Base-by-base conservation (phyloP, 176 grass and related monocot species). In the Juncus effusus region DNA sequence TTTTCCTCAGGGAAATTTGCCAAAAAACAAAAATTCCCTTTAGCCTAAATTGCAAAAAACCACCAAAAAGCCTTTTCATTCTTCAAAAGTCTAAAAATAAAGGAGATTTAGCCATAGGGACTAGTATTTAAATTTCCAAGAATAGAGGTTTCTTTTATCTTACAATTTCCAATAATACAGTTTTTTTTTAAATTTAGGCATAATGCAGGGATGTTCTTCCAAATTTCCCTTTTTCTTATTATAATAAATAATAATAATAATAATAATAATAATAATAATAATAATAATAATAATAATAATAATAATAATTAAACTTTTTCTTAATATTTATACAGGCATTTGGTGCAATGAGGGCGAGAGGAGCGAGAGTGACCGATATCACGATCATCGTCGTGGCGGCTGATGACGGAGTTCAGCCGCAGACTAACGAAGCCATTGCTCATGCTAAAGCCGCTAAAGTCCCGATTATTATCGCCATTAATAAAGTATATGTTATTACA, bases 311-410 rank as follows among this genome's bases (percentile, higher is more conserved):
- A 73, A 54, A 60, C 13, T 62, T 54, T 62, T 41, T 47, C 28
- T 45, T 76, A 69, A 73, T 74, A 84, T 57, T 61, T 56, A 63
- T 40, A 53, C 70, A 96, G 93, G 93, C 93, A 9, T 97, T 97
- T 89, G 88, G 93, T 83, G 93, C 93, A 49, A 97, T 97, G 93
- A 91, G 93, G 76, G 93, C 93, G 69, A 78, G 93, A 51, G 93
- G 93, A 72, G 93, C 93, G 50, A 81, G 80, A 61, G 80, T 97
- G 75, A 97, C 93, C 42, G 93, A 97, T 80, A 89, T 97, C 10
- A 79, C 77, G 73, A 86, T 97, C 60, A 84, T 97, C 76, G 93
- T 97, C 4, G 93, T 97, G 36, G 85, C 93, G 67, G 93, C 78
- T 75, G 93, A 92, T 82, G 93, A 97, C 81, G 93, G 93, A 44